Evolutionary conservation across 495 filamentous ascomycete genomes (phyloP).

Genomic region (Daldinia caldariorum): DNA sequence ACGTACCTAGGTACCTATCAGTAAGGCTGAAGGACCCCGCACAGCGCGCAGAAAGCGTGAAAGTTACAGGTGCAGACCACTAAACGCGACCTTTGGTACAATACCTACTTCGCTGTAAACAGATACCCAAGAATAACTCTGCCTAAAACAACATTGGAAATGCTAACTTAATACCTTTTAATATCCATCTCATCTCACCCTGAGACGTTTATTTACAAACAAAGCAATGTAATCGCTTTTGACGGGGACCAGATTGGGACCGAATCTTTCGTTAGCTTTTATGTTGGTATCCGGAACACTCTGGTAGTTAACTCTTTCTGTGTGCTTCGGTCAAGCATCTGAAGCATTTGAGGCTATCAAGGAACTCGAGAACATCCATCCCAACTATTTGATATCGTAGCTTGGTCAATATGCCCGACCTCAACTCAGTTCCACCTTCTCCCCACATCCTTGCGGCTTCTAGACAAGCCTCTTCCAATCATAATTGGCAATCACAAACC

Average conservation of each 20-base stretch:
- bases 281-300: slow-evolving; percentile 5
- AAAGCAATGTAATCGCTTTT: slow-evolving; percentile 16
- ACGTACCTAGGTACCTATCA: no score
- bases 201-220: neutral
- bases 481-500: slow-evolving; percentile 42
- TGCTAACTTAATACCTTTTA: slow-evolving; percentile 5
- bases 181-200: neutral
- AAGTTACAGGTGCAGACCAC: slow-evolving; percentile 23
- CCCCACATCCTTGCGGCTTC: slow-evolving; percentile 56
- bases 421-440: slow-evolving; percentile 68
- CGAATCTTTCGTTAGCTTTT: slow-evolving; percentile 3
- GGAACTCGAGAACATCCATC: neutral
- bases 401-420: slow-evolving; percentile 60
- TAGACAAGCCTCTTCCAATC: slow-evolving; percentile 43
- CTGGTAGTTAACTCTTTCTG: slow-evolving; percentile 3
- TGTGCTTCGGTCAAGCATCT: neutral
- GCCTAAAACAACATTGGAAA: slow-evolving; percentile 29
- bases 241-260: neutral
- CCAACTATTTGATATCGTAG: slow-evolving; percentile 9
- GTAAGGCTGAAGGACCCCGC: slow-evolving; percentile 36
- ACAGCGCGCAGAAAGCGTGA: slow-evolving; percentile 4
- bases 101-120: slow-evolving; percentile 22
- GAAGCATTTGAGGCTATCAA: neutral
- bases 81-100: slow-evolving; percentile 43
- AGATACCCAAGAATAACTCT: slow-evolving; percentile 10